These are phyloP conservation scores for Amanita brunnescens DNA, from an alignment of 768 basidiomycete species.

Conservation along the genomic window DNA sequence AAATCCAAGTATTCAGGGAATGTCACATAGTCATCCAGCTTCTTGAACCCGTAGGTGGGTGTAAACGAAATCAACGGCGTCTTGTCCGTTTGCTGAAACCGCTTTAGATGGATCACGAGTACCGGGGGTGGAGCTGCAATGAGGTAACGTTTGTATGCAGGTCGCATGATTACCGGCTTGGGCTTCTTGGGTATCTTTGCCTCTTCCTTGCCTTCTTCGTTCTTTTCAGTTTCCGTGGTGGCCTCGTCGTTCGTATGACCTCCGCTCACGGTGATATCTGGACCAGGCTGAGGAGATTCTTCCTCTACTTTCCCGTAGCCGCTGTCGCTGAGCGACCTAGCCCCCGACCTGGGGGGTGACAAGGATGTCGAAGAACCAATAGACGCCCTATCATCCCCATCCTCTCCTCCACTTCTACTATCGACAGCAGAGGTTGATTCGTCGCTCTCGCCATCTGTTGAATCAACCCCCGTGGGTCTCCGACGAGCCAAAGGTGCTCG, in stretches of 20 bases:
- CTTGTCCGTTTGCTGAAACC: constrained; percentile 82
- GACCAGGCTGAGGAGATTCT: not conserved
- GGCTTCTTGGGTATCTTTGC: constrained; percentile 24
- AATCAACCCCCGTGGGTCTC: not conserved
- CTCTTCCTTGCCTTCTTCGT: constrained; percentile 8
- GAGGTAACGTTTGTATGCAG: constrained; percentile 92
- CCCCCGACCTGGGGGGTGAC: not conserved
- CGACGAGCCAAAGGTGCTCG: not conserved
- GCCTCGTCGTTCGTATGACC: not conserved
- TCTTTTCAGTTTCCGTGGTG: not conserved
- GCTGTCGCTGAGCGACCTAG: not conserved
- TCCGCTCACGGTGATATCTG: not conserved
- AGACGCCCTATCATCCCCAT: constrained; percentile 1
- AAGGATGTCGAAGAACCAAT: constrained; percentile 2
- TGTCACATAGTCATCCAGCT: constrained; percentile 84
- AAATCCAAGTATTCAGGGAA: constrained; percentile 87
- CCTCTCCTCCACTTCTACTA: constrained; percentile 1
- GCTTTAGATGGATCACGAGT: constrained; percentile 87
- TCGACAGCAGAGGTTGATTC: constrained; percentile 7
- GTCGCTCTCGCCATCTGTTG: constrained; percentile 5
- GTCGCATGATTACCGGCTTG: constrained; percentile 66
- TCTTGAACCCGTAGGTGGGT: constrained; percentile 57
- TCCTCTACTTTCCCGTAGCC: not conserved
- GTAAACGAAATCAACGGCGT: constrained; percentile 53
- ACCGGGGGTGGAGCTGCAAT: constrained; percentile 80